phyloP scores from a whole-genome alignment of 1,284 basidiomycete species.

The Malassezia slooffiae region DNA sequence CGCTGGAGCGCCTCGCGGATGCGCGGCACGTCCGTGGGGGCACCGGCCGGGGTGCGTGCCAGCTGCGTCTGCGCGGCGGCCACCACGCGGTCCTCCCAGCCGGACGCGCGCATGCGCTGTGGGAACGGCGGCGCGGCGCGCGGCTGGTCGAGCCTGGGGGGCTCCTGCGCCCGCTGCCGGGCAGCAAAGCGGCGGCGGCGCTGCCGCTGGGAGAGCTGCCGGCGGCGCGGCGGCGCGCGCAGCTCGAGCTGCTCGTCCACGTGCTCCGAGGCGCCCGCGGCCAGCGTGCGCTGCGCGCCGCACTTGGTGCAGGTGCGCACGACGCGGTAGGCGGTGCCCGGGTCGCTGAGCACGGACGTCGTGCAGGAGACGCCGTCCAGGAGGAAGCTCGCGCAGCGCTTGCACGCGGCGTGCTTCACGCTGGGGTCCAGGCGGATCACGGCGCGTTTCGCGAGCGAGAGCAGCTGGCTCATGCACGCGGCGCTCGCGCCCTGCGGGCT shows the following conservation, averaged over 20 bases:
- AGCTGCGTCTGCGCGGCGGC: background rate
- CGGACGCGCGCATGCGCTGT: slow-evolving; percentile 1
- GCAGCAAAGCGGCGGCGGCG: slow-evolving; percentile 8
- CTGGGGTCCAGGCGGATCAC: slow-evolving; percentile 13
- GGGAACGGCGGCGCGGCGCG: background rate
- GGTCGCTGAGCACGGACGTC: slow-evolving; percentile 2
- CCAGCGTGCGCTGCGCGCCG: no score
- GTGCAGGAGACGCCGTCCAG: slow-evolving; percentile 6
- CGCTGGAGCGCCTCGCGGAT: background rate
- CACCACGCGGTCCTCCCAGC: background rate
- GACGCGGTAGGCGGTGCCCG: no score
- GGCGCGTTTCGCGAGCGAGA: slow-evolving; percentile 8
- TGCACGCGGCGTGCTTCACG: slow-evolving; percentile 10
- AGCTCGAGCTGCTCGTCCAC: background rate
- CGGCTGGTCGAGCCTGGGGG: background rate
- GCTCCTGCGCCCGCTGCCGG: background rate
- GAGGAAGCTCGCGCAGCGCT: background rate
- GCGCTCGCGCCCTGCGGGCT: background rate
- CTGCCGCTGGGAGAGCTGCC: slow-evolving; percentile 11
- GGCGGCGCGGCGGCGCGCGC: background rate
- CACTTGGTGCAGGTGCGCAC: no score
- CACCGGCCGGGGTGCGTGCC: no score
- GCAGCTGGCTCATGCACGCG: slow-evolving; percentile 4
- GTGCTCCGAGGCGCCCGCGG: no score
- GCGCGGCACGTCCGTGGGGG: background rate